A percentile compares a stretch with the other conserved stretches of the same genome.
phyloP scores from a whole-genome alignment of 1,284 basidiomycete species.

The Naganishia sp. region DNA sequence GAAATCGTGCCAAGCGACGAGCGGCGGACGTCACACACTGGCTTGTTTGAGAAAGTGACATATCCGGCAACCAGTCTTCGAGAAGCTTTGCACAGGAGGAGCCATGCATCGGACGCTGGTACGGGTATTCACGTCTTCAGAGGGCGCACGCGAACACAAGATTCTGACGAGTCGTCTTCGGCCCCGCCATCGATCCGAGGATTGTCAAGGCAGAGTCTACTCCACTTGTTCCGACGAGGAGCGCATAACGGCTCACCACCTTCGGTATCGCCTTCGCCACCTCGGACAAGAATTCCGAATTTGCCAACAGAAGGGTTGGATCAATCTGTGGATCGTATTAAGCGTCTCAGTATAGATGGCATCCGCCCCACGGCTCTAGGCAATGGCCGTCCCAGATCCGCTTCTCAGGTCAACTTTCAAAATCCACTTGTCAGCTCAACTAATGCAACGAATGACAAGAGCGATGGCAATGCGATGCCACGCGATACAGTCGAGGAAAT shows the following conservation, averaged over 20 bases:
- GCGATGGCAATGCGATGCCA: background rate
- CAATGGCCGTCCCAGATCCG: slow-evolving; percentile 19
- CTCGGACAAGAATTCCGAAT: slow-evolving; percentile 43
- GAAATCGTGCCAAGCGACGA: slow-evolving; percentile 1
- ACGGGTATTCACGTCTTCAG: slow-evolving; percentile 3
- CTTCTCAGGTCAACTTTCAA: slow-evolving; percentile 29
- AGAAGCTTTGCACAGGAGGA: slow-evolving; percentile 17
- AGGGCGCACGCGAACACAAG: background rate
- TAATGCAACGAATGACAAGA: background rate
- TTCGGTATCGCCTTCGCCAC: slow-evolving; percentile 32
- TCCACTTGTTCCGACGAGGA: slow-evolving; percentile 46
- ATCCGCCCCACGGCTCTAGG: slow-evolving; percentile 1
- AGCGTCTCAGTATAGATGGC: slow-evolving; percentile 46
- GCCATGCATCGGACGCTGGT: slow-evolving; percentile 14
- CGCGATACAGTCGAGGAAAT: background rate
- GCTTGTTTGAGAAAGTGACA: slow-evolving; percentile 6
- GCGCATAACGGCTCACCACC: slow-evolving; percentile 42
- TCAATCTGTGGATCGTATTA: slow-evolving; percentile 47
- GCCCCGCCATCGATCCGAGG: slow-evolving; percentile 19
- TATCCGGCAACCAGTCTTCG: slow-evolving; percentile 10
- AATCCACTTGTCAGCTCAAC: slow-evolving; percentile 10
- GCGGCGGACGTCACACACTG: background rate
- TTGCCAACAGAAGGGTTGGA: slow-evolving; percentile 48
- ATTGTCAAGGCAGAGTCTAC: slow-evolving; percentile 42
- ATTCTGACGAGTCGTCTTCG: slow-evolving; percentile 3